These are phyloP conservation scores for Sambucus nigra DNA, from an alignment of 129 eudicot genomes.

Conservation along the genomic window DNA sequence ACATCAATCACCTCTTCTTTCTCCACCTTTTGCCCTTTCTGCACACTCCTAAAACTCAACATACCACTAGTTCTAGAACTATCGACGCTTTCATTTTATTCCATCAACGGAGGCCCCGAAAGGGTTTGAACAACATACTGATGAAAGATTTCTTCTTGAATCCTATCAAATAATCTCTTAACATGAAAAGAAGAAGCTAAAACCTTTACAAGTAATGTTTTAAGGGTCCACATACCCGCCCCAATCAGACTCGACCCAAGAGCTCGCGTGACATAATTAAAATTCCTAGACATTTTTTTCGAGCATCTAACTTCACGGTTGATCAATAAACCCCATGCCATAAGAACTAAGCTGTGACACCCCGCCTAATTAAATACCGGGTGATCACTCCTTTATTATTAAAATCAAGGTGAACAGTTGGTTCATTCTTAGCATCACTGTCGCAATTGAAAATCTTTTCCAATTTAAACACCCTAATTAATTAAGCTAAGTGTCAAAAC, in stretches of 20 bases:
- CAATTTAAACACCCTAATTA: too few species aligned
- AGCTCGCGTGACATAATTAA: conserved; percentile 18
- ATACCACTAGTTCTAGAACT: conserved; percentile 1
- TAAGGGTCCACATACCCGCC: conserved; percentile 24
- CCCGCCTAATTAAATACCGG: too few species aligned
- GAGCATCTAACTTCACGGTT: conserved; percentile 12
- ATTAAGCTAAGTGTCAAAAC: too few species aligned
- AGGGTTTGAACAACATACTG: conserved; percentile 26
- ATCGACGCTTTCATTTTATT: background rate
- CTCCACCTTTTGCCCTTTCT: conserved; percentile 1
- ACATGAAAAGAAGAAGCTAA: conserved; percentile 28
- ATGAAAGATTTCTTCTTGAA: conserved; percentile 26
- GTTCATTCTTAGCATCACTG: too few species aligned
- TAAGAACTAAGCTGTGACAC: conserved; percentile 21
- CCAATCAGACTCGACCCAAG: conserved; percentile 22
- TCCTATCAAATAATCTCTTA: conserved; percentile 22
- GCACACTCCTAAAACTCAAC: conserved; percentile 8
- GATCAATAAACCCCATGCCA: conserved; percentile 21
- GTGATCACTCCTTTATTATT: too few species aligned
- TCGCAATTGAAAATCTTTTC: too few species aligned
- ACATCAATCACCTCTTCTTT: conserved; percentile 12
- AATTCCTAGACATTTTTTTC: background rate
- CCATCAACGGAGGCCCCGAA: conserved; percentile 22
- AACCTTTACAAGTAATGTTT: conserved; percentile 24
- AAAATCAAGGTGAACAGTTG: too few species aligned